Base-by-base conservation (phyloP, 148 eudicot species). In the Spergularia marina region DNA sequence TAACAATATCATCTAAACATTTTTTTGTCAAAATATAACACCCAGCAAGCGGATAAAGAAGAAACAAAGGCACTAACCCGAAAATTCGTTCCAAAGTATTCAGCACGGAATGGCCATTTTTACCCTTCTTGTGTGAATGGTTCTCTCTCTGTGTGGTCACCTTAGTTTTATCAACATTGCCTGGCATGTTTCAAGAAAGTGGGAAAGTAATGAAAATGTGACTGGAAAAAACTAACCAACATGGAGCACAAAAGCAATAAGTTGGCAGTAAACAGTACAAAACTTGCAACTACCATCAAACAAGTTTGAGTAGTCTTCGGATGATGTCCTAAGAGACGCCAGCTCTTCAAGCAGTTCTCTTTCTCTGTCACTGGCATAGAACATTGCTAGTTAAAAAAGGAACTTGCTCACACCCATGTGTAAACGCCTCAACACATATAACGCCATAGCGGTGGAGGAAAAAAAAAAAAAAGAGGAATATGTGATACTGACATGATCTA, bases 261-360 rank as follows among this genome's bases (percentile, higher is more conserved):
- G 12, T 15, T 23, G 44, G 20, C 36, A 11, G 30, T 14, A 10
- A 34, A 53, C 44, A 39, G 0, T 0, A 25, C 44, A 12, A 54
- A 21, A 49, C 36, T 71, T 70, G 56, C 12, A 58, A 53, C 66
- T 80, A 90, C 90, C 89, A 70, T 76, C 72, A 69, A 79, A 21
- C 53, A 77, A 77, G 62, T 54, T 65, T 23, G 87, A 74, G 73
- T 76, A 63, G 55, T 68, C 68, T 52, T 78, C 69, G 25, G 76
- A 55, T 53, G 89, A 79, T 74, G 74, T 74, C 84, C 83, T 78
- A 73, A 84, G 78, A 23, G 86, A 83, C 53, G 96, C 90, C 82
- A 93, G 73, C 89, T 87, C 86, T 77, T 87, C 82, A 65, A 93
- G 82, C 59, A 93, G 84, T 53, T 65, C 77, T 63, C 82, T 85